Percentiles rank a stretch among this genome's conserved stretches.
Conservation (phyloP, 768 basidiomycete species). For the Coprinellus aureogranulatus region DNA sequence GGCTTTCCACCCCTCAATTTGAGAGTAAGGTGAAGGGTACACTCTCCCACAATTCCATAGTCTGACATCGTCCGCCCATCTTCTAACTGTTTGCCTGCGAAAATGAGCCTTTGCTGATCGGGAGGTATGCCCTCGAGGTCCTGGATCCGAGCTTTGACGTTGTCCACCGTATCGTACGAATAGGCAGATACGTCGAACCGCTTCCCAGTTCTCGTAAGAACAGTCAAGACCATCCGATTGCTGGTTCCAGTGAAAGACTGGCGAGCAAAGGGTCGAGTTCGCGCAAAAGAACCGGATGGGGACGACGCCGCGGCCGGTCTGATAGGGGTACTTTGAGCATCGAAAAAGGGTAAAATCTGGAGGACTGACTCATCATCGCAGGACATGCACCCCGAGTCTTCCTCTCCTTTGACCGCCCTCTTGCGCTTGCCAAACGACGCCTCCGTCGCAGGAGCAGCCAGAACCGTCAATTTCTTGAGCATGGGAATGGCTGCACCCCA, state of each 20-base stretch:
- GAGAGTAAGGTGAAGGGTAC: neutral
- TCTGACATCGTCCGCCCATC: slow-evolving; percentile 23
- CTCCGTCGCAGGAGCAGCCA: too few relatives aligned
- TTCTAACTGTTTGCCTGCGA: slow-evolving; percentile 97
- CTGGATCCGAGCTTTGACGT: slow-evolving; percentile 23
- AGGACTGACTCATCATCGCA: slow-evolving; percentile 59
- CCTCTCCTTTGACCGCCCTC: too few relatives aligned
- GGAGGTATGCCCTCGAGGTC: slow-evolving; percentile 48
- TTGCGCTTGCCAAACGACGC: too few relatives aligned
- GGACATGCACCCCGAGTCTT: slow-evolving; percentile 55
- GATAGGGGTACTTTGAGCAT: slow-evolving; percentile 33
- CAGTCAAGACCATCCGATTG: too few relatives aligned
- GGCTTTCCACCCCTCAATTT: slow-evolving; percentile 25
- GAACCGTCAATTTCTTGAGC: too few relatives aligned
- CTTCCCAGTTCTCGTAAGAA: slow-evolving; percentile 18
- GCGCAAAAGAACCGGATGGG: too few relatives aligned
- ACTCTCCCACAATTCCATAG: neutral
- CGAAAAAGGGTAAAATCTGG: too few relatives aligned
- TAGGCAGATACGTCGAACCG: slow-evolving; percentile 9
- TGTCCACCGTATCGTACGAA: slow-evolving; percentile 18
- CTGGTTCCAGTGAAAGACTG: too few relatives aligned
- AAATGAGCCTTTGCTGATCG: slow-evolving; percentile 84
- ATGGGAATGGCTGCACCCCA: neutral
- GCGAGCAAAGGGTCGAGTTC: too few relatives aligned
- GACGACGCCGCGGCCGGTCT: too few relatives aligned